Evolutionary conservation across 2,329 filamentous ascomycete genomes (phyloP).

Genomic region (Cercospora sp.): DNA sequence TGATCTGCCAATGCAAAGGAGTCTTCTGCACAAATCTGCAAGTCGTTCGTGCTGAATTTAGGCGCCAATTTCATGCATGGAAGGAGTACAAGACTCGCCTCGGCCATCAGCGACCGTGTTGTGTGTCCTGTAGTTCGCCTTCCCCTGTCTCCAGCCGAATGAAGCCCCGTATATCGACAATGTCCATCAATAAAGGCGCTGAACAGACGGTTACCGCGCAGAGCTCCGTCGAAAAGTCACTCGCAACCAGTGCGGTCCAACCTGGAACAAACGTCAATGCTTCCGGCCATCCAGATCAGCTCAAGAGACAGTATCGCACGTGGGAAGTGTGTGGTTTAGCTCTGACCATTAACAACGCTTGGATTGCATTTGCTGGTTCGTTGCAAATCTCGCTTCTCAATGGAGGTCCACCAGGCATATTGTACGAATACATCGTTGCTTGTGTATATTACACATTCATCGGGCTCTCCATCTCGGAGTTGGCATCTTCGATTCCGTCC

Average conservation of each 20-base stretch:
- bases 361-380: slow-evolving; percentile 64
- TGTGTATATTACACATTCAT: slow-evolving; percentile 42
- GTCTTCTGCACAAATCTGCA: not conserved
- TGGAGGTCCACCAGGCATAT: slow-evolving; percentile 41
- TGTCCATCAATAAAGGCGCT: not conserved
- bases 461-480: slow-evolving; percentile 51
- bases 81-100: not conserved
- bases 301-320: slow-evolving; percentile 63
- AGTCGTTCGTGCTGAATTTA: not conserved
- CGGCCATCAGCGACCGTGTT: not conserved
- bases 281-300: slow-evolving; percentile 64
- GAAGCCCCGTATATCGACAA: not conserved
- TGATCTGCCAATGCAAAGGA: not conserved
- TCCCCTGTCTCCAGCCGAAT: not conserved
- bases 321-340: slow-evolving; percentile 59
- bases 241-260: not conserved
- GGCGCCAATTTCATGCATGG: not conserved
- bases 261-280: slow-evolving; percentile 58
- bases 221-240: not conserved
- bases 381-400: slow-evolving; percentile 55
- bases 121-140: not conserved
- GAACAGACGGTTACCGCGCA: not conserved
- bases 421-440: slow-evolving; percentile 42
- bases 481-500: slow-evolving; percentile 58
- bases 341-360: slow-evolving; percentile 65